Percentiles rank a stretch among this genome's conserved stretches.
These are phyloP conservation scores for Euclidium syriacum DNA, from an alignment of 345 rosid genomes.

Conservation along the genomic window DNA sequence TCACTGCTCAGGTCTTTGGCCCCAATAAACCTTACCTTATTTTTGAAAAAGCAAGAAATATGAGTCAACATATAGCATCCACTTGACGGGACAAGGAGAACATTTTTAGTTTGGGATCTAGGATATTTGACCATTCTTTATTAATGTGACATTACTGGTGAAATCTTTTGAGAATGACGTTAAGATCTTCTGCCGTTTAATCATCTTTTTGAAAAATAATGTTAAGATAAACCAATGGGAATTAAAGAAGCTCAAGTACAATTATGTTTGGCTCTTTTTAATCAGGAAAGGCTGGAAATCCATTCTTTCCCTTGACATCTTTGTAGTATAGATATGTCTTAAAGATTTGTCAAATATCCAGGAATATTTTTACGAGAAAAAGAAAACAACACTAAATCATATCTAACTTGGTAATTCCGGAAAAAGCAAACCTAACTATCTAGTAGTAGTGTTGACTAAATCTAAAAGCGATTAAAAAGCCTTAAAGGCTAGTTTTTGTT, in stretches of 20 bases:
- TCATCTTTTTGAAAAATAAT: slow-evolving; percentile 15
- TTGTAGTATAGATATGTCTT: neutral
- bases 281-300: slow-evolving; percentile 10
- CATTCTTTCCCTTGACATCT: neutral
- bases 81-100: slow-evolving; percentile 22
- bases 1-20: slow-evolving; percentile 63
- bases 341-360: neutral
- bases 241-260: neutral
- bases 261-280: slow-evolving; percentile 10
- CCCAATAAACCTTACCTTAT: slow-evolving; percentile 37
- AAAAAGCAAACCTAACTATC: neutral
- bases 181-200: slow-evolving; percentile 15
- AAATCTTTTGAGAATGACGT: slow-evolving; percentile 8
- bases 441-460: no score
- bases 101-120: slow-evolving; percentile 9
- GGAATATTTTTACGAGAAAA: neutral
- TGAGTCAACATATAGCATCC: neutral
- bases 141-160: slow-evolving; percentile 19
- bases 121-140: slow-evolving; percentile 20
- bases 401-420: neutral
- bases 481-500: neutral
- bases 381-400: neutral
- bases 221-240: neutral
- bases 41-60: no score
- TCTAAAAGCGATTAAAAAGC: neutral